Conservation (phyloP, 176 grass and related monocot genomes). For the Raddia distichophylla region DNA sequence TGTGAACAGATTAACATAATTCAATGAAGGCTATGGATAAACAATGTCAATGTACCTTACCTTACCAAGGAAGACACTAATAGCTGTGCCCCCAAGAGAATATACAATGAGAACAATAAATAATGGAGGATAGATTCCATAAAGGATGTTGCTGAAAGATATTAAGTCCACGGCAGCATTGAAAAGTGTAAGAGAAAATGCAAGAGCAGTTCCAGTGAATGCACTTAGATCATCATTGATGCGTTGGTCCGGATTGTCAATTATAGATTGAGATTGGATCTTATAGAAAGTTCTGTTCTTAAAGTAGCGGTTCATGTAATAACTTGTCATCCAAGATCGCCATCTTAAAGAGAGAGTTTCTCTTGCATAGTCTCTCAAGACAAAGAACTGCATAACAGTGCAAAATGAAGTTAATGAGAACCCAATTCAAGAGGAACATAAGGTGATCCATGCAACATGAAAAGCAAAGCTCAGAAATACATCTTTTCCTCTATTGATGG, state of each 20-base stretch:
- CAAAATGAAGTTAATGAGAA: conserved; percentile 42
- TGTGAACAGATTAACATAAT: not conserved
- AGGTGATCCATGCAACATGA: not conserved
- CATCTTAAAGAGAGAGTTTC: conserved; percentile 98
- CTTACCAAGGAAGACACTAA: conserved; percentile 94
- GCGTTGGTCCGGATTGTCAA: conserved; percentile 96
- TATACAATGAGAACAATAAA: conserved; percentile 95
- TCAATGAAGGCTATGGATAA: conserved; percentile 11
- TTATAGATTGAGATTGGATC: conserved; percentile 93
- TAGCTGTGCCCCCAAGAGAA: conserved; percentile 88
- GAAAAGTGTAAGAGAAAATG: conserved; percentile 86
- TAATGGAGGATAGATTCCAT: conserved; percentile 94
- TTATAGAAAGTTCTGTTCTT: conserved; percentile 85
- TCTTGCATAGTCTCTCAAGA: conserved; percentile 94
- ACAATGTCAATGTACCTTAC: conserved; percentile 45
- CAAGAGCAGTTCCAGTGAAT: conserved; percentile 90
- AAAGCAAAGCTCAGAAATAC: not conserved
- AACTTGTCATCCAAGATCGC: conserved; percentile 97
- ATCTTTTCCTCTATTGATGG: conserved; percentile 1
- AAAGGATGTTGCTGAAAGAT: conserved; percentile 98
- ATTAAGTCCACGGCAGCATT: conserved; percentile 91
- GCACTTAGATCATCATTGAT: conserved; percentile 93
- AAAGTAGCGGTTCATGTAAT: conserved; percentile 98
- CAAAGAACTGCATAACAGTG: conserved; percentile 81
- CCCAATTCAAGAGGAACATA: conserved; percentile 11